Conservation (phyloP, 345 rosid genomes). For the Citrus unshiu region DNA sequence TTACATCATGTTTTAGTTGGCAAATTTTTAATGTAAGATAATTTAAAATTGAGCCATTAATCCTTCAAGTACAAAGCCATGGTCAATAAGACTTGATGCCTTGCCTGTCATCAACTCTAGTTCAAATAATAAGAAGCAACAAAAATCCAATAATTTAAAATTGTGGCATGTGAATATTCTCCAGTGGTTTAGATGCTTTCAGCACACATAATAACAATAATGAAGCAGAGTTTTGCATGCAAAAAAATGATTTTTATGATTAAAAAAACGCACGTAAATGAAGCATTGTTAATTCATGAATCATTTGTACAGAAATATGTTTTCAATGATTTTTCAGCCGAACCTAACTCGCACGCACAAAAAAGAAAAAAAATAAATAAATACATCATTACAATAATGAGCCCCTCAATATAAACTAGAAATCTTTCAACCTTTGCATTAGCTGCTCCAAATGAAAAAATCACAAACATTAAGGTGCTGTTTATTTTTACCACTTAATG, state of each 20-base stretch:
- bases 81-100: background rate
- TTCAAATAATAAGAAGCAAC: background rate
- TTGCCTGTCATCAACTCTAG: background rate
- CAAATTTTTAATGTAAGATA: background rate
- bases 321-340: background rate
- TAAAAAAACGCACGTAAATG: background rate
- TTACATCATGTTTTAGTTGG: background rate
- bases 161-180: background rate
- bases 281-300: background rate
- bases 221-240: background rate
- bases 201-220: background rate
- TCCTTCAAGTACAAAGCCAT: background rate
- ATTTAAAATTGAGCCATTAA: no score
- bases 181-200: background rate
- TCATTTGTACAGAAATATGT: no score
- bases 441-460: background rate
- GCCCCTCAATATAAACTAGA: background rate
- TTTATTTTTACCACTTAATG: no score
- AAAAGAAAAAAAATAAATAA: background rate
- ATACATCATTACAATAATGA: background rate
- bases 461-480: background rate
- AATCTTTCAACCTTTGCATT: background rate
- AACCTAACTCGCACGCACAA: background rate
- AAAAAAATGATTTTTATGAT: background rate
- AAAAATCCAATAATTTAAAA: background rate